Evolutionary conservation across 2,329 filamentous ascomycete genomes (phyloP).

Genomic region (Aspergillus sp.): DNA sequence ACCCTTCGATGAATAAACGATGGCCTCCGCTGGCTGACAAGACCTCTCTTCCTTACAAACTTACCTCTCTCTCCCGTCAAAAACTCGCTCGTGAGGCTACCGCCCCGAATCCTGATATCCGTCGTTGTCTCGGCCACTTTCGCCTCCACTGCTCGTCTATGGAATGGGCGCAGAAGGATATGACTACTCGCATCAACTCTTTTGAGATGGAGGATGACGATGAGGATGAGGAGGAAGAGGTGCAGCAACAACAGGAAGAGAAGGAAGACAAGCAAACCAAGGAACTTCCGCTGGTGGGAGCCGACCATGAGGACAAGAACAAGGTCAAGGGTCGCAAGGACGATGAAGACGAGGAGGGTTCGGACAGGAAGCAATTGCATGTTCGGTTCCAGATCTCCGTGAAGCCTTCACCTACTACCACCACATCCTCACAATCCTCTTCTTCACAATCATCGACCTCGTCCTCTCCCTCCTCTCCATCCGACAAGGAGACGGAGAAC

Average conservation of each 20-base stretch:
- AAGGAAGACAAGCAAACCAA: slow-evolving; percentile 1
- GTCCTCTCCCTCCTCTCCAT: slow-evolving; percentile 1
- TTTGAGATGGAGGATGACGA: slow-evolving; percentile 30
- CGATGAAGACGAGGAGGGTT: slow-evolving; percentile 1
- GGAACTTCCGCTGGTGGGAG: not conserved
- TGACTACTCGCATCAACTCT: slow-evolving; percentile 30
- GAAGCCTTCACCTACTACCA: not conserved
- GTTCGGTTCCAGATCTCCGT: slow-evolving; percentile 13
- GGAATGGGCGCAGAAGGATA: slow-evolving; percentile 29
- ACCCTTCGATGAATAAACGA: slow-evolving; percentile 24
- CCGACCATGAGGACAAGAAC: slow-evolving; percentile 8
- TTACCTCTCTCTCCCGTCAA: slow-evolving; percentile 30
- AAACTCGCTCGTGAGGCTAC: slow-evolving; percentile 30
- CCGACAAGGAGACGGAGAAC: slow-evolving; percentile 2
- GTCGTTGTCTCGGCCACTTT: slow-evolving; percentile 30
- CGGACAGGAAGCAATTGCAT: slow-evolving; percentile 6
- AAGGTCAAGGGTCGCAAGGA: not conserved
- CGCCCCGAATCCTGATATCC: slow-evolving; percentile 28
- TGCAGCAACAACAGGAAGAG: slow-evolving; percentile 10
- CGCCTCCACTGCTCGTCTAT: slow-evolving; percentile 28
- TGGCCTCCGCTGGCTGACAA: slow-evolving; percentile 31
- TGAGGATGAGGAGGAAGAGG: slow-evolving; percentile 19
- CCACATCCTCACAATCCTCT: not conserved
- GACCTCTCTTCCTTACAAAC: slow-evolving; percentile 27
- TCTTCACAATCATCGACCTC: not conserved